These are phyloP conservation scores for Colletotrichum tofieldiae DNA, from an alignment of 2,329 filamentous ascomycete genomes.

Conservation along the genomic window DNA sequence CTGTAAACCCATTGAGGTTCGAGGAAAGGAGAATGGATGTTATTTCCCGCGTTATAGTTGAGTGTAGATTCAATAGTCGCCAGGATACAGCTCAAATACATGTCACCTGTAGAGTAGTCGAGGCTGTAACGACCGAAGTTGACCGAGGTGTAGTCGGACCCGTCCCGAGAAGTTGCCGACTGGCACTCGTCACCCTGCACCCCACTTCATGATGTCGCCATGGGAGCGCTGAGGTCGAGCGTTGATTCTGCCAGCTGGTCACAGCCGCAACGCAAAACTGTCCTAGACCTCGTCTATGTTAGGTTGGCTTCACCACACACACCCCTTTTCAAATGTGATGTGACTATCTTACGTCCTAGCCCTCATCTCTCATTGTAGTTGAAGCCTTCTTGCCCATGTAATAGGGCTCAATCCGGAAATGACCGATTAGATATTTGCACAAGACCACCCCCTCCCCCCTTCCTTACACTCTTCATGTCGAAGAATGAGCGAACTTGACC, in stretches of 20 bases:
- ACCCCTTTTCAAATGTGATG: not conserved
- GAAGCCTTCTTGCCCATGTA: too few relatives aligned
- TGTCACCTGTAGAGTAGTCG: not conserved
- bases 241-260: not conserved
- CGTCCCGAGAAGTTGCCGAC: slow-evolving; percentile 12
- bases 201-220: slow-evolving; percentile 19
- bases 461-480: not conserved
- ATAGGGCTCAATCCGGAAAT: rapidly evolving
- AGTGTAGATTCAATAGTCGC: not conserved
- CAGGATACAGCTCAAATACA: not conserved
- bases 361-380: too few relatives aligned
- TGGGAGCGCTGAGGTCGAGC: not conserved
- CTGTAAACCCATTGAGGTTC: slow-evolving; percentile 10
- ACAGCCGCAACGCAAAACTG: not conserved
- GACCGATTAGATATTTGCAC: too few relatives aligned
- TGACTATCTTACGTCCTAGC: not conserved
- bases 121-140: not conserved
- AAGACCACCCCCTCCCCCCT: not conserved
- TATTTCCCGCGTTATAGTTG: not conserved
- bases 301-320: not conserved
- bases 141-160: slow-evolving; percentile 2
- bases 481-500: too few relatives aligned
- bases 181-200: not conserved
- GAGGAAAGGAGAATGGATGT: not conserved
- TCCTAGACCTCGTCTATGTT: not conserved